phyloP scores from a whole-genome alignment of 2,329 filamentous ascomycete species.

The Decorospora gaudefroyi region DNA sequence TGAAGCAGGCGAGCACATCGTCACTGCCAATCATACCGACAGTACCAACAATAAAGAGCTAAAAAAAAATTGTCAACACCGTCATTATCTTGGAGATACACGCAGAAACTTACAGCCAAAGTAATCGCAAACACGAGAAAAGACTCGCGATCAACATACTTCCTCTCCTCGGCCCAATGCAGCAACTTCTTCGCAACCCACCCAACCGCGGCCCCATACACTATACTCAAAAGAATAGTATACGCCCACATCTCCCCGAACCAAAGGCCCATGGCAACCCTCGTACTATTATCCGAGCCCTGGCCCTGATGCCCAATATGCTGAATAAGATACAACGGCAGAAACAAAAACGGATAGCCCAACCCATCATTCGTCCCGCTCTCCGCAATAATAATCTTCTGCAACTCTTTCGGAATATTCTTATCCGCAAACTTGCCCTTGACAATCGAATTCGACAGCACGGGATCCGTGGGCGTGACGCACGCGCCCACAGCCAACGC shows the following conservation, averaged over 20 bases:
- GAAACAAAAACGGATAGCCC: slow-evolving; percentile 85
- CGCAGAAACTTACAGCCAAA: slow-evolving; percentile 65
- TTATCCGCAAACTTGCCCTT: slow-evolving; percentile 93
- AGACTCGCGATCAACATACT: slow-evolving; percentile 83
- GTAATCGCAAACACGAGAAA: slow-evolving; percentile 87
- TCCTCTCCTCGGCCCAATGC: slow-evolving; percentile 79
- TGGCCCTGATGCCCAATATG: slow-evolving; percentile 65
- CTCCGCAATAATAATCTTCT: slow-evolving; percentile 69
- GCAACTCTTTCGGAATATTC: slow-evolving; percentile 79
- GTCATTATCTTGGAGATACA: no score
- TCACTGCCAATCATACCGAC: slow-evolving; percentile 86
- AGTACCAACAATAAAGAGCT: slow-evolving; percentile 83
- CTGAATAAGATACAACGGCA: slow-evolving; percentile 82
- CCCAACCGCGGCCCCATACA: slow-evolving; percentile 77
- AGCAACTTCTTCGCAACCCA: slow-evolving; percentile 81
- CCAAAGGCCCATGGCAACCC: slow-evolving; percentile 75
- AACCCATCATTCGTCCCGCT: slow-evolving; percentile 88
- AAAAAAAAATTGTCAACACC: not conserved
- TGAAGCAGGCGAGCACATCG: slow-evolving; percentile 88
- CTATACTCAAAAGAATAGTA: slow-evolving; percentile 74
- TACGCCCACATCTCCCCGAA: slow-evolving; percentile 86
- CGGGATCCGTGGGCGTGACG: slow-evolving; percentile 89
- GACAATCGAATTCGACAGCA: slow-evolving; percentile 85
- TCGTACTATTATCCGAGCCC: slow-evolving; percentile 56
- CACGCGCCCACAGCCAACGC: slow-evolving; percentile 81